Evolutionary conservation across 2,329 filamentous ascomycete species (phyloP), one percentile per base, ranked within the genome.

Genomic region (Neonectria neomacrospora): DNA sequence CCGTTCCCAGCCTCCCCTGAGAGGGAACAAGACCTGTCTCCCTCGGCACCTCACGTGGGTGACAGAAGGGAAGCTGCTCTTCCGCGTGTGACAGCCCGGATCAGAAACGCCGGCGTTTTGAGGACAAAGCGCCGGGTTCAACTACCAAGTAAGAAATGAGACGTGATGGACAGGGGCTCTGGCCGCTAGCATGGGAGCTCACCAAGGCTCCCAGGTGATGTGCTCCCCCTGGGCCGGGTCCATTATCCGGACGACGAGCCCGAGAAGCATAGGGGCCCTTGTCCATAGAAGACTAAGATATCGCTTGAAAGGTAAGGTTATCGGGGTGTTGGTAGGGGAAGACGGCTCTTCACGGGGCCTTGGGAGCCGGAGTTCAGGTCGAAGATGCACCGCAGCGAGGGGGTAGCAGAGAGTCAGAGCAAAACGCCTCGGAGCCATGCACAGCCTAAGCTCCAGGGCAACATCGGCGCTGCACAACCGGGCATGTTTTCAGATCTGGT

Each of bases 61-160:
- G 55, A 58, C 18, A 26, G 28, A 54, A 34, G 42, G n/a, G 34
- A 45, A 42, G 22, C 22, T 41, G 45, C 44, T 52, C 37, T 51
- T 55, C 57, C 44, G 44, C 45, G n/a, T 51, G 12, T 47, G 37
- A 34, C 47, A 32, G 51, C 54, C 52, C 37, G 20, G 28, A 69
- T 67, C 58, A 53, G 67, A 71, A 70, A 67, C 69, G 60, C 67
- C 59, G 70, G 67, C 66, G 70, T 63, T 37, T 51, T 69, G 57
- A 52, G 48, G 53, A 60, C 34, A 48, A 54, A 37, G 34, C 58
- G 51, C 59, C 63, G 60, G 69, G 58, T 58, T 66, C 32, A 41
- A 57, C 28, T n/a, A 52, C 63, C 32, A 41, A 57, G 22, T n/a
- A 52, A 57, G 58, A 66, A 61, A 51, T 44, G 48, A 52, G 28